A percentile compares a stretch with the other conserved stretches of the same genome.
phyloP scores from a whole-genome alignment of 2,329 filamentous ascomycete genomes.

The Fusarium devonianum region DNA sequence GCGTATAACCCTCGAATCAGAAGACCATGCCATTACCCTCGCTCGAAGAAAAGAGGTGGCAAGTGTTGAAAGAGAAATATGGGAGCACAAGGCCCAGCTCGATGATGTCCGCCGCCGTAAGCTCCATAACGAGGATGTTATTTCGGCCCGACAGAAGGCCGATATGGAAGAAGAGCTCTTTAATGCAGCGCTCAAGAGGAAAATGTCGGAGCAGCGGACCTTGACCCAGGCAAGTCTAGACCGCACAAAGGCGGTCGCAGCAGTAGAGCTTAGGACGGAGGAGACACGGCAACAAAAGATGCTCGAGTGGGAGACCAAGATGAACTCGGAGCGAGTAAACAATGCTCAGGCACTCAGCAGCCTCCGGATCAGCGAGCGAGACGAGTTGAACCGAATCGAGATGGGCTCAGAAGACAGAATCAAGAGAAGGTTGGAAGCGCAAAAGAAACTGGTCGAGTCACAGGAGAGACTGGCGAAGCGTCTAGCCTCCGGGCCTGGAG shows the following conservation, averaged over 20 bases:
- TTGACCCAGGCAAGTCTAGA: constrained; percentile 55
- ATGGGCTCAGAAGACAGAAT: constrained; percentile 55
- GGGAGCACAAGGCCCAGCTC: constrained; percentile 56
- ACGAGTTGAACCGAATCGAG: constrained; percentile 60
- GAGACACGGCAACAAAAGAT: constrained; percentile 52
- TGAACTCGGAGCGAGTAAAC: constrained; percentile 55
- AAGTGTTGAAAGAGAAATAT: constrained; percentile 59
- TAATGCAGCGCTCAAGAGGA: constrained; percentile 43
- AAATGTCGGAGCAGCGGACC: constrained; percentile 55
- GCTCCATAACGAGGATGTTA: constrained; percentile 55
- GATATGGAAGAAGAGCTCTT: constrained; percentile 55
- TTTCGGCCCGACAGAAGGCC: constrained; percentile 53
- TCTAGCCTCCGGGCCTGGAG: constrained; percentile 51
- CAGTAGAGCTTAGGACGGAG: constrained; percentile 57
- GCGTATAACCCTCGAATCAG: constrained; percentile 54
- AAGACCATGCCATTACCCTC: constrained; percentile 58
- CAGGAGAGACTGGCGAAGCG: constrained; percentile 51
- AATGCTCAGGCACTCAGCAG: constrained; percentile 59
- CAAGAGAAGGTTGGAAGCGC: constrained; percentile 56
- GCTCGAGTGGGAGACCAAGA: constrained; percentile 57
- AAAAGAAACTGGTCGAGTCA: constrained; percentile 60
- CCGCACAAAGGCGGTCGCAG: constrained; percentile 54
- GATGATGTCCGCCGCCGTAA: constrained; percentile 59
- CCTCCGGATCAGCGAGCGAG: constrained; percentile 58
- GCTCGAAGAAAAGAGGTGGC: constrained; percentile 61